phyloP scores from a whole-genome alignment of 2,329 filamentous ascomycete genomes.

The Magnaporthiopsis poae region DNA sequence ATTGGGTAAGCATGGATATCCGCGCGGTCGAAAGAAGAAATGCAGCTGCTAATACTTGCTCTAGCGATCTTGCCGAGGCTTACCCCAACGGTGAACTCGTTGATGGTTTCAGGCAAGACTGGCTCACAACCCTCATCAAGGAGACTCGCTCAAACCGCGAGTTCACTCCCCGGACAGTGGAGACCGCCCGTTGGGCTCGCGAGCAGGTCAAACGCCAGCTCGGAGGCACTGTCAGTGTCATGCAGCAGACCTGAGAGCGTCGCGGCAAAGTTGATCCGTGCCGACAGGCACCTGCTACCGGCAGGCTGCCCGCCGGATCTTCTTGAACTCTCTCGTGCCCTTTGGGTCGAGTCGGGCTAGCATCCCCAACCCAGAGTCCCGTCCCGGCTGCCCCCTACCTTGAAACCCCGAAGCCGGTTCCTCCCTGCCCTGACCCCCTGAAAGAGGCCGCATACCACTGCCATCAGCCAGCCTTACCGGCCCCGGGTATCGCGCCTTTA shows the following conservation, averaged over 20 bases:
- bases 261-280: background rate
- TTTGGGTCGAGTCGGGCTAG: too few species aligned
- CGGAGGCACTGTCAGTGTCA: slow-evolving; percentile 41
- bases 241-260: slow-evolving; percentile 37
- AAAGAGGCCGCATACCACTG: too few species aligned
- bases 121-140: slow-evolving; percentile 81
- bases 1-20: slow-evolving; percentile 59
- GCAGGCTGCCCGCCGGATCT: too few species aligned
- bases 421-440: too few species aligned
- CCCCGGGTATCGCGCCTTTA: too few species aligned
- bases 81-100: slow-evolving; percentile 85
- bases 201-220: slow-evolving; percentile 94
- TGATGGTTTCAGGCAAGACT: slow-evolving; percentile 78
- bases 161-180: slow-evolving; percentile 72
- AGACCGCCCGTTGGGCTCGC: slow-evolving; percentile 92
- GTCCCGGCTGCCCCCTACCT: too few species aligned
- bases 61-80: slow-evolving; percentile 81
- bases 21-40: background rate
- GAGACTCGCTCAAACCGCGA: slow-evolving; percentile 85
- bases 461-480: too few species aligned
- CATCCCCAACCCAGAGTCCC: too few species aligned
- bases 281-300: background rate
- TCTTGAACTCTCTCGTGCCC: too few species aligned
- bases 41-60: slow-evolving; percentile 1
- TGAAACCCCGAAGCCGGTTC: too few species aligned